phyloP scores from a whole-genome alignment of 1,139 yeast species.

The Suhomyces choctaworum region DNA sequence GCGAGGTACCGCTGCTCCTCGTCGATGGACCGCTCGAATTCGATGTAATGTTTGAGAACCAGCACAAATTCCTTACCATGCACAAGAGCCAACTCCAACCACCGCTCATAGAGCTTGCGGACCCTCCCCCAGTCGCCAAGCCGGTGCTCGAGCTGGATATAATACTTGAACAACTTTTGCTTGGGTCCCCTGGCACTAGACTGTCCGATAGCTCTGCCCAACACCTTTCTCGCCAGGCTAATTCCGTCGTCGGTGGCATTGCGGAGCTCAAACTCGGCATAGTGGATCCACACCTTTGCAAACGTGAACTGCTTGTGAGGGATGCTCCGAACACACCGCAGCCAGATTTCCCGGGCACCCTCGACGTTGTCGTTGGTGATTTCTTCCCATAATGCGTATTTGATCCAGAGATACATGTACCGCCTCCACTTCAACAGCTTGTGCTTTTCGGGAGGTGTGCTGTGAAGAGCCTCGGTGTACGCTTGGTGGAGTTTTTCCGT shows the following conservation, averaged over 20 bases:
- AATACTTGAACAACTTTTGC: slow-evolving; percentile 57
- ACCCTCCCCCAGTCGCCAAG: slow-evolving; percentile 79
- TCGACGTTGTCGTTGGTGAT: slow-evolving; percentile 43
- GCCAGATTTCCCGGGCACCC: slow-evolving; percentile 53
- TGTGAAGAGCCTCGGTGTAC: slow-evolving; percentile 49
- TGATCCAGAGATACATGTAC: slow-evolving; percentile 69
- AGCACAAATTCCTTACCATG: slow-evolving; percentile 19
- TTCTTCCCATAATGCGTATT: slow-evolving; percentile 67
- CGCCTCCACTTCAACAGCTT: slow-evolving; percentile 63
- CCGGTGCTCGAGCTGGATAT: slow-evolving; percentile 56
- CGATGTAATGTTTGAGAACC: slow-evolving; percentile 53
- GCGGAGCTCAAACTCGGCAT: slow-evolving; percentile 74
- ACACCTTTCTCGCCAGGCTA: slow-evolving; percentile 58
- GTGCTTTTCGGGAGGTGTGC: slow-evolving; percentile 30
- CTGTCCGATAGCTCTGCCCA: slow-evolving; percentile 73
- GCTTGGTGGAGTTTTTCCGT: slow-evolving; percentile 13
- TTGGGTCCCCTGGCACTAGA: slow-evolving; percentile 50
- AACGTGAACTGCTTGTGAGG: slow-evolving; percentile 66
- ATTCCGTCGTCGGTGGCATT: slow-evolving; percentile 40
- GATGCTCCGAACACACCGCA: slow-evolving; percentile 45
- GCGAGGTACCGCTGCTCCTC: slow-evolving; percentile 69
- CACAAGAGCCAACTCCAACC: slow-evolving; percentile 55
- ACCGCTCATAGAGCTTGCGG: slow-evolving; percentile 67
- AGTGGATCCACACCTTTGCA: slow-evolving; percentile 72
- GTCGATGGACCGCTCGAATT: slow-evolving; percentile 66